These are phyloP conservation scores for Colletotrichum karsti DNA, from an alignment of 2,329 filamentous ascomycete genomes.

Conservation along the genomic window DNA sequence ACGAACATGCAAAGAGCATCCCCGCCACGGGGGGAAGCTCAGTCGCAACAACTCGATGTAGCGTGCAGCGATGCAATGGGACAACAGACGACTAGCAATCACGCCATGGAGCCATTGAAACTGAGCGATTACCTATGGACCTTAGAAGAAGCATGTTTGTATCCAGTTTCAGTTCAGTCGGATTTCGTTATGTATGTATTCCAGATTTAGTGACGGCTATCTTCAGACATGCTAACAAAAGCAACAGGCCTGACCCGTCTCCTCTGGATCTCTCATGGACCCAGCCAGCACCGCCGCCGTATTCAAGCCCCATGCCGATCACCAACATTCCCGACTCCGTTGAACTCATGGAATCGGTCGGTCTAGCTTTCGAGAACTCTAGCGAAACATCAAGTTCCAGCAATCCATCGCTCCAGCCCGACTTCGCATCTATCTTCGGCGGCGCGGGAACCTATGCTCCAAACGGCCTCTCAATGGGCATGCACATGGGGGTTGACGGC, in stretches of 20 bases:
- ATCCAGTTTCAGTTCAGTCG: background rate
- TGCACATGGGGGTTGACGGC: too few species aligned
- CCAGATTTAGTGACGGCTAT: background rate
- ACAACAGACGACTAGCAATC: too few species aligned
- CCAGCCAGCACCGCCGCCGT: background rate
- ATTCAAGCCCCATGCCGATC: background rate
- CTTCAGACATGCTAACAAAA: background rate
- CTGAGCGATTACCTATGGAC: too few species aligned
- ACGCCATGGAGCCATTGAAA: too few species aligned
- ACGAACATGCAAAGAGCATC: too few species aligned
- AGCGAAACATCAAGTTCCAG: background rate
- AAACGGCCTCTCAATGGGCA: background rate
- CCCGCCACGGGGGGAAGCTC: too few species aligned
- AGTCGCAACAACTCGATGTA: too few species aligned
- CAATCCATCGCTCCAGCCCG: background rate
- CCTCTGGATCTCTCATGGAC: background rate
- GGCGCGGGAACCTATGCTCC: background rate
- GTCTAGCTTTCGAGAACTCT: background rate
- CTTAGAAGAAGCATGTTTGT: too few species aligned
- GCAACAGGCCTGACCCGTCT: background rate
- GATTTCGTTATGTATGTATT: background rate
- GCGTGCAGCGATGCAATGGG: too few species aligned
- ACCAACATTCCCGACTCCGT: background rate
- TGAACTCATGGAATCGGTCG: background rate
- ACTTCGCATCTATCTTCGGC: background rate